Evolutionary conservation across 768 basidiomycete species (phyloP).

Genomic region (Arthromyces matolae): DNA sequence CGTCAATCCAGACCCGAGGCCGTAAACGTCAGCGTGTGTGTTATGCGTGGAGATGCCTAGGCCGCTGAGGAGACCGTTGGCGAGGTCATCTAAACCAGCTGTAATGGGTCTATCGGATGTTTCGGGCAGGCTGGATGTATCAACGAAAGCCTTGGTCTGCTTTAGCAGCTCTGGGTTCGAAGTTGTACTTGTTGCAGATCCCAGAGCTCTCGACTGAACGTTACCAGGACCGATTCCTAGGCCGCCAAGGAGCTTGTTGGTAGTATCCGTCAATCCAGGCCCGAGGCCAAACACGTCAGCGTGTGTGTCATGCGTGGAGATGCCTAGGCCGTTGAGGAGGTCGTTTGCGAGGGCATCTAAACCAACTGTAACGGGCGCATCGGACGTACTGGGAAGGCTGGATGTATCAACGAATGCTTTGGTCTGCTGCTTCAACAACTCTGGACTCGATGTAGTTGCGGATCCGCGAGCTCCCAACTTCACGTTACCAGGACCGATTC

Average conservation of each 20-base stretch:
- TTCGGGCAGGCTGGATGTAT: slow-evolving; percentile 7
- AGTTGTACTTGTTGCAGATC: background rate
- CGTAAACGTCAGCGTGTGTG: slow-evolving; percentile 2
- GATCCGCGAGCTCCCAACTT: background rate
- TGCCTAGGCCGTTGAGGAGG: background rate
- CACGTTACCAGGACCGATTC: slow-evolving; percentile 8
- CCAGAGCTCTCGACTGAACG: background rate
- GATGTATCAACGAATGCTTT: slow-evolving; percentile 14
- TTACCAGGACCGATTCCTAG: slow-evolving; percentile 9
- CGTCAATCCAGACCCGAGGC: slow-evolving; percentile 1
- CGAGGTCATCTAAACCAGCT: slow-evolving; percentile 8
- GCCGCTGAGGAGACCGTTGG: slow-evolving; percentile 7
- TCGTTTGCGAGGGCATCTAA: slow-evolving; percentile 10
- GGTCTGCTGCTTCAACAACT: slow-evolving; percentile 15
- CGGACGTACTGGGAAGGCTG: slow-evolving; percentile 4
- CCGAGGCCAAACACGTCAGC: slow-evolving; percentile 3
- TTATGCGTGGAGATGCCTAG: slow-evolving; percentile 8
- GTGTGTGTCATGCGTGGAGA: slow-evolving; percentile 7
- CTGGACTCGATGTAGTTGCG: slow-evolving; percentile 11
- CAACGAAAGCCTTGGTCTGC: slow-evolving; percentile 17
- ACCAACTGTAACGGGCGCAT: slow-evolving; percentile 8
- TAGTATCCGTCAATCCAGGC: background rate
- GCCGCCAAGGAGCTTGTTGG: slow-evolving; percentile 3
- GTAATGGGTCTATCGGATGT: slow-evolving; percentile 4
- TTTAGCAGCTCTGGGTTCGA: slow-evolving; percentile 16